phyloP scores from a whole-genome alignment of 1,139 yeast species.

The Pichia sp. region DNA sequence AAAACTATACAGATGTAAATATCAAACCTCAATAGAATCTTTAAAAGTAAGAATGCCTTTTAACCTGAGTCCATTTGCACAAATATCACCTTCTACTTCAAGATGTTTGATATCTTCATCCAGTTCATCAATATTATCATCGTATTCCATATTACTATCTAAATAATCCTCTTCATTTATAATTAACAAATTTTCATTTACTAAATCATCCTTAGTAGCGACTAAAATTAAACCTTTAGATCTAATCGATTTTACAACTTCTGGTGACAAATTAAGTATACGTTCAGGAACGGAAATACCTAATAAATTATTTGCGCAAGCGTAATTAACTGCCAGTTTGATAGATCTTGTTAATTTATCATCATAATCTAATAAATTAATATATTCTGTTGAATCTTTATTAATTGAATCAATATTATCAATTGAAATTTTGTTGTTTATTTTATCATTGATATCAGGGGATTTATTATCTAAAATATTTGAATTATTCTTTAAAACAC shows the following conservation, averaged over 20 bases:
- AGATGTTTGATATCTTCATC: slow-evolving; percentile 10
- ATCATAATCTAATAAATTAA: slow-evolving; percentile 28
- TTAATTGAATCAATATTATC: slow-evolving; percentile 33
- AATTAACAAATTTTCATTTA: slow-evolving; percentile 1
- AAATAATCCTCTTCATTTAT: not conserved
- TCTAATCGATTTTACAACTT: slow-evolving; percentile 67
- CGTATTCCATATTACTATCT: slow-evolving; percentile 22
- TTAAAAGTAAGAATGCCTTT: slow-evolving; percentile 64
- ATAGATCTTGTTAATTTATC: slow-evolving; percentile 42
- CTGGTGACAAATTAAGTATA: slow-evolving; percentile 66
- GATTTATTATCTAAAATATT: not conserved
- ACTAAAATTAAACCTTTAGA: slow-evolving; percentile 79
- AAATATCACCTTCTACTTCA: slow-evolving; percentile 42
- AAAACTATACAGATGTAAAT: not conserved
- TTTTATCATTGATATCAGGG: not conserved
- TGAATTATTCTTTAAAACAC: slow-evolving; percentile 25
- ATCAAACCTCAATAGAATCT: slow-evolving; percentile 60
- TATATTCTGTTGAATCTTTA: slow-evolving; percentile 30
- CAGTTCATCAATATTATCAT: slow-evolving; percentile 18
- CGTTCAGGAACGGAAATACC: slow-evolving; percentile 78
- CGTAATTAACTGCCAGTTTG: slow-evolving; percentile 63
- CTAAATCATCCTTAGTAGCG: slow-evolving; percentile 43
- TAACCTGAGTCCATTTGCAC: slow-evolving; percentile 70
- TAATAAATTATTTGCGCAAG: slow-evolving; percentile 72
- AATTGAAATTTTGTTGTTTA: slow-evolving; percentile 18